Evolutionary conservation across 176 grass and related monocot species (phyloP), one percentile per base, ranked within the genome.

Genomic region (Eremochloa ophiuroides): DNA sequence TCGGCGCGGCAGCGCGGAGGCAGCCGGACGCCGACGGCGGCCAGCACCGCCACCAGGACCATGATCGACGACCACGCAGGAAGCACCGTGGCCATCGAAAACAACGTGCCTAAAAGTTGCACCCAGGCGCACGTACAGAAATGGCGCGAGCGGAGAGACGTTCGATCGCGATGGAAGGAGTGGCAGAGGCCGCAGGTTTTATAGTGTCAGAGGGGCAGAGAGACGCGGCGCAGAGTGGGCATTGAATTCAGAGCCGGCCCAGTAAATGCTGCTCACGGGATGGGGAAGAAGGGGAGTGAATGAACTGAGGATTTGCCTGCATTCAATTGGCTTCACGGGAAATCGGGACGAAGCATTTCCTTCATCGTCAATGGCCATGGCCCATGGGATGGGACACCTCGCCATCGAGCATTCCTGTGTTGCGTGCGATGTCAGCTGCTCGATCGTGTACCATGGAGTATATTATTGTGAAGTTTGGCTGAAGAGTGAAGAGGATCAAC

Each of bases 311-410:
- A 84, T 86, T 87, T 77, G 81, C 79, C 23, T 38, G 85, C 88
- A 97, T 94, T 97, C 26, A 97, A 97, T 92, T 83, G 80, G 65
- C 64, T 91, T 97, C 95, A 97, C 95, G 95, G 84, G 94, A 90
- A 94, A 91, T 83, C 83, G 37, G 62, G 35, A 84, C 42, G 29
- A 15, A 39, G 29, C 76, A 55, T 85, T 55, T 58, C 40, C 20
- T 7, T 53, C 9, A 69, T 60, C 77, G 28, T 63, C 47, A 64
- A 62, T 62, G 60, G 27, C 4, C n/a, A 10, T 10, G 15, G 47
- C 4, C 2, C n/a, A 56, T 62, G 80, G 39, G 30, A 34, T 60
- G 70, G 78, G 51, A 0, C 71, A 75, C 48, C 62, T 26, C 23
- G 30, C 18, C 28, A 8, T 53, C 43, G 10, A 74, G 69, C n/a